Base-by-base conservation (phyloP, 441 rosid species). In the Aleurites moluccanus region DNA sequence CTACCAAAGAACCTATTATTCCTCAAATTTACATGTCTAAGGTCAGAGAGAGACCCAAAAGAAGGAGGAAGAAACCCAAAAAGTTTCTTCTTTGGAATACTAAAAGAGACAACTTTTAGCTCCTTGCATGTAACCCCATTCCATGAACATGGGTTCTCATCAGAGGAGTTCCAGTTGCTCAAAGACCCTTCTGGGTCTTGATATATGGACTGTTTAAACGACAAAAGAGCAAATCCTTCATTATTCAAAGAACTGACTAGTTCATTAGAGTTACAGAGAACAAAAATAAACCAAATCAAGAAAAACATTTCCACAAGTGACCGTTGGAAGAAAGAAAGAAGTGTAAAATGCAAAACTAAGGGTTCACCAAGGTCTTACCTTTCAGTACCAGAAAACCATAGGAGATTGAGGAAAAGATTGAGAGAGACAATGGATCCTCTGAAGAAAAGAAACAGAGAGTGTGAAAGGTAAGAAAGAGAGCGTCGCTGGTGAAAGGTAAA, bases 61-160 rank as follows among this genome's bases (percentile, higher is more conserved):
- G 95, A 82, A 44, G 97, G 80, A 79, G 95, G 86, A 67, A 96
- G 87, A 81, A 89, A 77, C 80, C 97, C 97, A 82, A 67, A 79
- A 66, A 95, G 96, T 45, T 83, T 90, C 88, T 88, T 91, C 84
- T 84, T 92, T 3, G 99, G 98, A 79, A 93, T 90, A 82, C 94
- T 88, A 72, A 96, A 67, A 75, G 98, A 90, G 11, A 93, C 87
- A 42, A 96, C 98, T 52, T 74, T 92, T 69, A 69, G 86, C 45
- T 92, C 92, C 76, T 89, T 89, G 87, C 99, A 96, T 57, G 97
- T 90, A 67, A 96, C 82, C 69, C 98, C 98, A 84, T 93, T 92
- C 99, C 98, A 96, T 0, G 92, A 88, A 78, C 97, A 96, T 47
- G 97, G 89, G 81, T 79, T 82, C 2, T 82, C 85, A 81, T 89